Evolutionary conservation across 2,329 filamentous ascomycete species (phyloP), one percentile per base, ranked within the genome.

Genomic region (Cladophialophora bantiana): DNA sequence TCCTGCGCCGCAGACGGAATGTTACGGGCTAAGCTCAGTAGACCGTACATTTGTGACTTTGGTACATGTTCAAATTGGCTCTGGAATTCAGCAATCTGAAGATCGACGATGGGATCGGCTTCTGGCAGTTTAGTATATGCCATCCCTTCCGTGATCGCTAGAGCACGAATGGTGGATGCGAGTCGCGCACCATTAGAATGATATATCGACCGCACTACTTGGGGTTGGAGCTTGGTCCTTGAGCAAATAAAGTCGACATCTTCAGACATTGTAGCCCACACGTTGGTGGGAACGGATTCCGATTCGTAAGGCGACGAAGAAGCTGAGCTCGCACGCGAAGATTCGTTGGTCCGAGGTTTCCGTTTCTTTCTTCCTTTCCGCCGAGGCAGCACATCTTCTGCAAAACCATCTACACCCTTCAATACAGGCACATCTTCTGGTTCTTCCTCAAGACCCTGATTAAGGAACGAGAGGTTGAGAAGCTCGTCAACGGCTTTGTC

Each of bases 351-450:
- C 20, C 62, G 56, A 15, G 52, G 34, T 65, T 62, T 80, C 67
- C 73, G 74, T 64, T 67, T 75, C 42, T 74, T 77, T 52, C 76
- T 64, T 4, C 64, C 38, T 42, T 71, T 71, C 9, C 80, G 54
- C 79, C 80, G 59, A 77, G 79, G 70, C 76, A 75, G 75, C 74
- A 0, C 76, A 76, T 84, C 84, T 45, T 87, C 83, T 26, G 87
- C 88, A 75, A 97, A 97, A 0, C 87, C 93, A 65, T 97, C 93
- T n/a, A 97, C 83, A 0, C 93, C 92, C 75, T 91, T 94, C 1
- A 84, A 81, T 1, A 81, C 76, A 4, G 81, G 74, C 18, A 80
- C 77, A 38, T 78, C 79, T 55, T 78, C 76, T 2, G 77, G 79
- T 42, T 78, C 79, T 15, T 85, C 82, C 62, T 86, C 82, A 0